Evolutionary conservation across 257 asterid species (phyloP), one percentile per base, ranked within the genome.

Genomic region (Plantago elongata): DNA sequence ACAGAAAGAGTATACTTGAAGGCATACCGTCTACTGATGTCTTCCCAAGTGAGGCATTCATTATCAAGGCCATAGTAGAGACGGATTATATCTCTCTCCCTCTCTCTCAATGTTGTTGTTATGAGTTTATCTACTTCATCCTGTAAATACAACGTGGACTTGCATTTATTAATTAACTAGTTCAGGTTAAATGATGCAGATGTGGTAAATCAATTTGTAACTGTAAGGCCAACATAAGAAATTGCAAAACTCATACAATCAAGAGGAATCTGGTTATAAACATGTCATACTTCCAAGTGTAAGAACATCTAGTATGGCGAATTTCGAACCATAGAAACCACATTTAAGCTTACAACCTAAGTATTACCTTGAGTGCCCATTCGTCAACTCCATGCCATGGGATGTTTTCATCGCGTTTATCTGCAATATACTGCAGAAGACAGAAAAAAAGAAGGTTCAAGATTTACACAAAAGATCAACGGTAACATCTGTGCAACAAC

Each of bases 11-110:
- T 18, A 13, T 3, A 13, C 3, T 46, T 22, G 44, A 29, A 42
- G 43, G 45, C 9, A 72, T 50, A 89, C 97, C 96, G 70, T 84
- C 81, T 85, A 67, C 99, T 87, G 74, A 92, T 92, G 51, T 89
- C 97, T 67, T 92, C 99, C 99, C 99, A 92, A 12, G 99, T 92
- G 68, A 89, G 94, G 63, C 91, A 89, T 82, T 83, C 96, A 27
- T 77, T 75, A 66, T 82, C 95, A 40, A 92, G 75, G 71, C 99
- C 99, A 56, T 86, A 85, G 83, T 92, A 92, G 30, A 86, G 78
- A 57, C 96, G 91, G 37, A 89, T 82, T 45, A 92, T 92, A 11
- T 86, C 95, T 45, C 86, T 71, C 73, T 92, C 99, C 66, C 97
- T 81, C 69, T 80, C 87, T 67, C 85, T 75, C 45, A 92, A 63